Conservation (phyloP, 73 alveolate genomes). For the Breviolum minutum region DNA sequence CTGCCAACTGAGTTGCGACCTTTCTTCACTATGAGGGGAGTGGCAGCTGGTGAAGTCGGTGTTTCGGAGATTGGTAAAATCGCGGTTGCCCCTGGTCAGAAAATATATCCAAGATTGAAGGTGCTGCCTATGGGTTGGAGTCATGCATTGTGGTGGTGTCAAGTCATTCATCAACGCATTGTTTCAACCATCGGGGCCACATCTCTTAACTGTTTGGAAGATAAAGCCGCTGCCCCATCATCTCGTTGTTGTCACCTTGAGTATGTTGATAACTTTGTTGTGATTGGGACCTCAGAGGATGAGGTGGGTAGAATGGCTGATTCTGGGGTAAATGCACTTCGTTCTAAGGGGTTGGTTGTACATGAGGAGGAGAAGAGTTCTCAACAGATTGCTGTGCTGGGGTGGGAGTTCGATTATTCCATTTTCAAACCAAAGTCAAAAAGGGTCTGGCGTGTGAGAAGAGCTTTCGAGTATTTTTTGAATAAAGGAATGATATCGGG, state of each 20-base stretch:
- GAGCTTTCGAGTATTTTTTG: neutral
- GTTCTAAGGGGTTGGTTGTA: constrained; percentile 11
- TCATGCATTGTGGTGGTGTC: constrained; percentile 34
- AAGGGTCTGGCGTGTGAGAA: neutral
- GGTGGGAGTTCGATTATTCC: neutral
- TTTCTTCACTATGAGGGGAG: neutral
- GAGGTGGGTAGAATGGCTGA: neutral
- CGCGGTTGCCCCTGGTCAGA: neutral
- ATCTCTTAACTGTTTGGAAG: neutral
- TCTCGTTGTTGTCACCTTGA: neutral
- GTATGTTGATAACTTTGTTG: constrained; percentile 52
- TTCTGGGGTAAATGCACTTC: neutral
- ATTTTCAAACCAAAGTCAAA: neutral
- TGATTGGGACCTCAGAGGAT: neutral
- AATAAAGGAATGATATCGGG: neutral
- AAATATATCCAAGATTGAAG: neutral
- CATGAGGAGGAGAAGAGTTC: neutral
- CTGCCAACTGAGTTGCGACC: neutral
- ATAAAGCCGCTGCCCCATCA: neutral
- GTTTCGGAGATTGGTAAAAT: neutral
- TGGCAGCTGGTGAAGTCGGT: neutral
- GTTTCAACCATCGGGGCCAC: neutral
- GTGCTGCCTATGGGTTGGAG: constrained; percentile 67
- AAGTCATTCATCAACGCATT: neutral
- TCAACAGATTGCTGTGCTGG: neutral